Conservation (phyloP, 2,329 filamentous ascomycete species). For the Elsinoe ampelina region DNA sequence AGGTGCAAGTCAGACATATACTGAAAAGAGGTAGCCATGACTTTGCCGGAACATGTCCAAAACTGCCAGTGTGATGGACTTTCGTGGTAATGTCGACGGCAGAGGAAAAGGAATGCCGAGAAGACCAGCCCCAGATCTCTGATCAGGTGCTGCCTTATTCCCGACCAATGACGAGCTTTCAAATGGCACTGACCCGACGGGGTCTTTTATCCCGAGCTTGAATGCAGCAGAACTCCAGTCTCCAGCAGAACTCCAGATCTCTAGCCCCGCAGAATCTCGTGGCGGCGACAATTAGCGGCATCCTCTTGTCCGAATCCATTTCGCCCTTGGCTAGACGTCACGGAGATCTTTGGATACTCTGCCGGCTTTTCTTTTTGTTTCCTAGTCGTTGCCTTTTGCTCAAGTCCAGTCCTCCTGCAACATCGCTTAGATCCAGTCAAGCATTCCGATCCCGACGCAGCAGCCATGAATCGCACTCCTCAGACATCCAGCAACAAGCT, state of each 20-base stretch:
- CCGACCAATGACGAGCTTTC: neutral
- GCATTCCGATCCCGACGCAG: slow-evolving; percentile 7
- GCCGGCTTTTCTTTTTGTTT: neutral
- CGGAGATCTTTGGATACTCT: neutral
- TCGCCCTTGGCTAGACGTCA: slow-evolving; percentile 9
- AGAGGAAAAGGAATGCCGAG: neutral
- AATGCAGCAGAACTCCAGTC: too few species aligned
- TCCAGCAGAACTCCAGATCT: too few species aligned
- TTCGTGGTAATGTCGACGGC: too few species aligned
- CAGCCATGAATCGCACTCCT: slow-evolving; percentile 33
- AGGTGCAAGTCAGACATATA: slow-evolving; percentile 45
- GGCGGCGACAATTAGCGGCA: neutral
- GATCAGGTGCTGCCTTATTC: neutral
- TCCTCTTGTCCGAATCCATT: neutral
- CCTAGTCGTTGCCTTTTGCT: neutral
- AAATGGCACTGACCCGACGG: neutral
- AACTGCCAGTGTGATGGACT: too few species aligned
- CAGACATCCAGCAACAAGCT: slow-evolving; percentile 35
- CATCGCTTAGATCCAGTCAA: neutral
- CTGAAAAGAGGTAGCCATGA: slow-evolving; percentile 25
- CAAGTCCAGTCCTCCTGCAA: too few species aligned
- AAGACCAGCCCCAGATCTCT: neutral
- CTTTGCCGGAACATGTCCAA: too few species aligned
- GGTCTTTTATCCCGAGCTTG: neutral
- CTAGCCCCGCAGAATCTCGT: neutral